These are phyloP conservation scores for Fusarium sp. DNA, from an alignment of 2,329 filamentous ascomycete species.

Conservation along the genomic window DNA sequence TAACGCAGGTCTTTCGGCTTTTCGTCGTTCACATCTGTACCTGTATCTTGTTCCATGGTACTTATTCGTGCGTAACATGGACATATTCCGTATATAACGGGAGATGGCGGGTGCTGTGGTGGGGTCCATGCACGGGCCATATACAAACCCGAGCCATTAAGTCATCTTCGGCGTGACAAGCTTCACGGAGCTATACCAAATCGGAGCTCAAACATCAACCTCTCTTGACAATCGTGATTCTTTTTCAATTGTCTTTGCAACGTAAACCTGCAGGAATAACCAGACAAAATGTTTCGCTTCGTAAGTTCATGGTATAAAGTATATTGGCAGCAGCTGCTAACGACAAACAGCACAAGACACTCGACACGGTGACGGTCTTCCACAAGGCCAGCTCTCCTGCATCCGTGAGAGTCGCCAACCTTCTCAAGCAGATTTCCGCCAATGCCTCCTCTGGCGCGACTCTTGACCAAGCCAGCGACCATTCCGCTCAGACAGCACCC, in stretches of 20 bases:
- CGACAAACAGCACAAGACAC: slow-evolving; percentile 73
- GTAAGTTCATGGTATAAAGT: slow-evolving; percentile 51
- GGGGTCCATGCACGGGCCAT: slow-evolving; percentile 41
- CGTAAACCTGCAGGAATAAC: slow-evolving; percentile 2
- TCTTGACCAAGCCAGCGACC: slow-evolving; percentile 81
- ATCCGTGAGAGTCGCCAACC: slow-evolving; percentile 78
- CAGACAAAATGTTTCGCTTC: slow-evolving; percentile 60
- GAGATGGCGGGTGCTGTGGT: slow-evolving; percentile 25
- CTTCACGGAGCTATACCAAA: slow-evolving; percentile 48
- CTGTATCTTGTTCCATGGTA: neutral
- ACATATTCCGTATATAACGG: neutral
- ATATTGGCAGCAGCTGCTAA: slow-evolving; percentile 32
- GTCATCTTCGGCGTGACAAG: slow-evolving; percentile 45
- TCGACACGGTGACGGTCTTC: slow-evolving; percentile 96
- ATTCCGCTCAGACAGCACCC: slow-evolving; percentile 69
- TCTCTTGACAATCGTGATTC: slow-evolving; percentile 17
- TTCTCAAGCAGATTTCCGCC: slow-evolving; percentile 85
- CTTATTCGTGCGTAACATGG: neutral
- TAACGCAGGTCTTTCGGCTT: too few relatives aligned
- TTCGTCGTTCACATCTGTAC: neutral
- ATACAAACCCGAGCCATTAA: slow-evolving; percentile 41
- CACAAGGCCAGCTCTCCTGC: slow-evolving; percentile 82
- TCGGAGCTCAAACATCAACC: slow-evolving; percentile 44
- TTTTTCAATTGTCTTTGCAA: slow-evolving; percentile 8
- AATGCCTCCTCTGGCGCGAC: slow-evolving; percentile 76